Evolutionary conservation across 2,329 filamentous ascomycete species (phyloP).

Genomic region (Coniochaeta sp.): DNA sequence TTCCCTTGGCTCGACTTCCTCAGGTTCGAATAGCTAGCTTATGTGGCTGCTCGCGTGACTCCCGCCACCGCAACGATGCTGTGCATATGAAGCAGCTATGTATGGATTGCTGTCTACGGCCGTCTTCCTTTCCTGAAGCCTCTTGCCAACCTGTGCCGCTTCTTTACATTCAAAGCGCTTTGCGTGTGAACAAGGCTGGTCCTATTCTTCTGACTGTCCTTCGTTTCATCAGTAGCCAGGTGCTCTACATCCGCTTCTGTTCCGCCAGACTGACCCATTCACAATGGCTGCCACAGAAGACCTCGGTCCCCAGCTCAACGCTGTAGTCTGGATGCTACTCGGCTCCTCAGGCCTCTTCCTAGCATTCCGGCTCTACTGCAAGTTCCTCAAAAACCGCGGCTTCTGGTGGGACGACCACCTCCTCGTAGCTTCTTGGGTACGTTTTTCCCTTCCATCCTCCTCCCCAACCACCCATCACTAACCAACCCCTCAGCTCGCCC

Average conservation of each 20-base stretch:
- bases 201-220: neutral
- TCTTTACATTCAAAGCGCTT: neutral
- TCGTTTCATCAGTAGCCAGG: neutral
- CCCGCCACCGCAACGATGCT: too few relatives aligned
- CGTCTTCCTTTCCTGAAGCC: neutral
- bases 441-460: neutral
- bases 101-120: neutral
- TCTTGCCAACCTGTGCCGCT: neutral
- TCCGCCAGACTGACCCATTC: too few relatives aligned
- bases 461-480: too few relatives aligned
- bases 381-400: constrained; percentile 9
- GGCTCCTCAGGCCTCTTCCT: constrained; percentile 12
- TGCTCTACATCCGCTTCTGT: neutral
- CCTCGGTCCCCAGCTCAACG: constrained; percentile 9
- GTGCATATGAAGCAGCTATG: neutral
- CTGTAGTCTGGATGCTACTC: constrained; percentile 11
- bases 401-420: constrained; percentile 19
- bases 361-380: constrained; percentile 12
- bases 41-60: neutral
- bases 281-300: neutral
- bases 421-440: constrained; percentile 14
- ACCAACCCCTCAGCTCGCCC: constrained; percentile 8
- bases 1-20: neutral
- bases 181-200: neutral
- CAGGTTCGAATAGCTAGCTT: neutral